Conservation (phyloP, 129 eudicot species). For the Arctium minus region DNA sequence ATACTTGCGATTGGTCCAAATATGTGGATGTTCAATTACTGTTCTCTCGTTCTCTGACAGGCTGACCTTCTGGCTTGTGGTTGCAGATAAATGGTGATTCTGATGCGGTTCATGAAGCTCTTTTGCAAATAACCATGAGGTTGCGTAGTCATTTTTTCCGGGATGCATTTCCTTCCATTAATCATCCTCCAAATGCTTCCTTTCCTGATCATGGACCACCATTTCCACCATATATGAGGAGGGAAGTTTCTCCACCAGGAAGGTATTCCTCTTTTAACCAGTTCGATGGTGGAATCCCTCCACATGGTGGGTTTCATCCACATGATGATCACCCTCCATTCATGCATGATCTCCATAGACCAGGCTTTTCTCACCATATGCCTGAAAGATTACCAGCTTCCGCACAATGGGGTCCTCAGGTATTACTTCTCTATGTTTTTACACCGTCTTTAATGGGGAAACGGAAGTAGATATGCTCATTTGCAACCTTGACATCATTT, state of each 20-base stretch:
- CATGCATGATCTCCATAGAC: conserved; percentile 55
- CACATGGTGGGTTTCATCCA: conserved; percentile 72
- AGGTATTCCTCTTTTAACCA: conserved; percentile 63
- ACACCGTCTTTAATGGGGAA: neutral
- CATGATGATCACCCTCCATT: conserved; percentile 71
- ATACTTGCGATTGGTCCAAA: neutral
- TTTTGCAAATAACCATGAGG: conserved; percentile 77
- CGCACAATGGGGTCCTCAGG: conserved; percentile 88
- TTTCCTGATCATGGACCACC: conserved; percentile 70
- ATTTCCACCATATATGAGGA: conserved; percentile 66
- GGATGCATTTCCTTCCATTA: conserved; percentile 68
- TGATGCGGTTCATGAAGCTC: conserved; percentile 79
- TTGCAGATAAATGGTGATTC: conserved; percentile 78
- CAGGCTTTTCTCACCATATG: conserved; percentile 64
- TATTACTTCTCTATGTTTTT: conserved; percentile 15
- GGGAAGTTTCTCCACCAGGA: conserved; percentile 85
- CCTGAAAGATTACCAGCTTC: conserved; percentile 62
- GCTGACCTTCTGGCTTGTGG: too few species aligned
- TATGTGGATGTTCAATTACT: too few species aligned
- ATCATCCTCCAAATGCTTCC: conserved; percentile 43
- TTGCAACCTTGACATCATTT: neutral
- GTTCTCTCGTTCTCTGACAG: too few species aligned
- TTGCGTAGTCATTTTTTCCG: conserved; percentile 78
- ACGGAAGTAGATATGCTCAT: neutral
- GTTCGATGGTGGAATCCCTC: conserved; percentile 58